Conservation (phyloP, 768 basidiomycete species). For the Boletus vinaceobasis region DNA sequence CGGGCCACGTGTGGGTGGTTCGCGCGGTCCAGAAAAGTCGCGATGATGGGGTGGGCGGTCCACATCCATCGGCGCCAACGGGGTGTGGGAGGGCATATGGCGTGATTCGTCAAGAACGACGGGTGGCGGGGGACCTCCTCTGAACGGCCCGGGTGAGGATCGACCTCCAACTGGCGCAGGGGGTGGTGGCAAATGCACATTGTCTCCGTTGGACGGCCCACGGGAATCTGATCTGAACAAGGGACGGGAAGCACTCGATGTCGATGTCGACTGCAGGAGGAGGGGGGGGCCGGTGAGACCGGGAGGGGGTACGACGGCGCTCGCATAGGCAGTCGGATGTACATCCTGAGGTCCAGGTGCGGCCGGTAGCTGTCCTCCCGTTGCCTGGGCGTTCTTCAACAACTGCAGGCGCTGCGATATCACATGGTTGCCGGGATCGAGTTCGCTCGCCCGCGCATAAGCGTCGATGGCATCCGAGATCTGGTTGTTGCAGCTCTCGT, state of each 20-base stretch:
- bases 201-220: slow-evolving; percentile 43
- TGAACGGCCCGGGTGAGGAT: slow-evolving; percentile 70
- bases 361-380: slow-evolving; percentile 73
- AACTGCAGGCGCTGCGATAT: slow-evolving; percentile 80
- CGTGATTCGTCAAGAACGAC: slow-evolving; percentile 73
- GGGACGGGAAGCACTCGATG: slow-evolving; percentile 32
- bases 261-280: slow-evolving; percentile 47
- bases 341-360: slow-evolving; percentile 94
- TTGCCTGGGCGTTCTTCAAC: slow-evolving; percentile 73
- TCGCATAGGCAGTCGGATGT: slow-evolving; percentile 92
- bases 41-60: slow-evolving; percentile 56
- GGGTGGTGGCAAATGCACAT: slow-evolving; percentile 56
- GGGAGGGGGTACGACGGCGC: slow-evolving; percentile 67
- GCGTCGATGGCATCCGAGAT: slow-evolving; percentile 98
- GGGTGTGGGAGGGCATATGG: slow-evolving; percentile 64
- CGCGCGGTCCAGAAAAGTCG: slow-evolving; percentile 53
- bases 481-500: slow-evolving; percentile 99
- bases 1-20: slow-evolving; percentile 47
- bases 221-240: slow-evolving; percentile 67
- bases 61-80: slow-evolving; percentile 75
- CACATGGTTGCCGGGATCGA: slow-evolving; percentile 80
- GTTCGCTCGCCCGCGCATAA: slow-evolving; percentile 90
- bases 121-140: slow-evolving; percentile 81
- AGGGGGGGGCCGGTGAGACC: slow-evolving; percentile 67
- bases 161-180: slow-evolving; percentile 45